These are phyloP conservation scores for Hordeum marinum DNA, from an alignment of 176 grass and related monocot species.

Conservation along the genomic window DNA sequence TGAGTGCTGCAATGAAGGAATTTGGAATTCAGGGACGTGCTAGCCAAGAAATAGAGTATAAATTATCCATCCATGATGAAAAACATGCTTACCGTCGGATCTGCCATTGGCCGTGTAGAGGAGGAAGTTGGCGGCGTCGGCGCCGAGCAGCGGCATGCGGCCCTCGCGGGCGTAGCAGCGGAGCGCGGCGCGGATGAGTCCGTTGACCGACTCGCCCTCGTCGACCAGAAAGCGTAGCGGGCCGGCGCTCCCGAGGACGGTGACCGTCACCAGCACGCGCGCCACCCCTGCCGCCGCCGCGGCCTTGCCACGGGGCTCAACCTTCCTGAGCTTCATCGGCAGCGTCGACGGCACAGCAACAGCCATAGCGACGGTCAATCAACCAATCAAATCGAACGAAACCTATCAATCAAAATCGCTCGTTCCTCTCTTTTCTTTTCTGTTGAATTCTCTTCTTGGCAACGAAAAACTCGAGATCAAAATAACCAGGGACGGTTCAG, in stretches of 20 bases:
- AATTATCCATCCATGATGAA: neutral
- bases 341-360: slow-evolving; percentile 1
- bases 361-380: neutral
- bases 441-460: neutral
- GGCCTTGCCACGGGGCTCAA: slow-evolving; percentile 20
- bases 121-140: slow-evolving; percentile 46
- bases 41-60: neutral
- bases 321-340: slow-evolving; percentile 41
- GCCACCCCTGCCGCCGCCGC: neutral
- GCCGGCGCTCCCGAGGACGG: slow-evolving; percentile 72
- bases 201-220: slow-evolving; percentile 51
- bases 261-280: slow-evolving; percentile 60
- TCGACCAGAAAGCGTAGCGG: slow-evolving; percentile 62
- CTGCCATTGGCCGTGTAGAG: slow-evolving; percentile 53
- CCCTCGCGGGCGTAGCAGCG: slow-evolving; percentile 60
- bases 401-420: neutral
- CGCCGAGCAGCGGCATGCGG: slow-evolving; percentile 56
- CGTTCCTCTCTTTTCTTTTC: neutral
- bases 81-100: slow-evolving; percentile 48
- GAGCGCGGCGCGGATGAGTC: slow-evolving; percentile 45
- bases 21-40: neutral
- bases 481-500: neutral
- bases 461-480: neutral
- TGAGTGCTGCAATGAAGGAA: slow-evolving; percentile 29
- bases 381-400: neutral